A percentile compares a stretch with the other conserved stretches of the same genome.
These are phyloP conservation scores for Suillus subalutaceus DNA, from an alignment of 768 basidiomycete genomes.

Conservation along the genomic window DNA sequence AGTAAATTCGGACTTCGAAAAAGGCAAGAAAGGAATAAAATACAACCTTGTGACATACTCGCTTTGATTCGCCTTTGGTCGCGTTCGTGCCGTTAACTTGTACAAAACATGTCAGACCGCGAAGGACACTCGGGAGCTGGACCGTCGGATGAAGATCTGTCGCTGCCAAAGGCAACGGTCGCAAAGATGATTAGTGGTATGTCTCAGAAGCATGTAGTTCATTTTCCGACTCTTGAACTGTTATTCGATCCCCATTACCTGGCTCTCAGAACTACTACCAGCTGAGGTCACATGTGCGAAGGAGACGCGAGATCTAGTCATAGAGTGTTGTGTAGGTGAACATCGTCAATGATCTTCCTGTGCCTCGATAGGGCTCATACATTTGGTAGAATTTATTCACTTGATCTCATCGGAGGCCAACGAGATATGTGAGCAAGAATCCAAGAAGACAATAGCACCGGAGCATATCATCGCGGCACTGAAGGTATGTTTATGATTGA, in stretches of 20 bases:
- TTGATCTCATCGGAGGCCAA: constrained; percentile 97
- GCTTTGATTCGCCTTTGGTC: constrained; percentile 4
- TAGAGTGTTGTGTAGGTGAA: constrained; percentile 99
- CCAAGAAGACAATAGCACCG: constrained; percentile 98
- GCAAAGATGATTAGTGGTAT: constrained; percentile 94
- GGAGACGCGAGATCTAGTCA: constrained; percentile 95
- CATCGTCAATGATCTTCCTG: constrained; percentile 27
- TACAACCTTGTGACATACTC: constrained; percentile 17
- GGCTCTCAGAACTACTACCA: constrained; percentile 78
- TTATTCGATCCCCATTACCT: constrained; percentile 13
- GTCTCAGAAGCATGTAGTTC: constrained; percentile 13
- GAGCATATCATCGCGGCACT: constrained; percentile 94
- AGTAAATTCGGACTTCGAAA: constrained; percentile 44
- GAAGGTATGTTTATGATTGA: constrained; percentile 54
- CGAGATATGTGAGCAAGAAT: constrained; percentile 96
- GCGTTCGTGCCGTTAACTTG: constrained; percentile 42
- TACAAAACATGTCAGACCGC: constrained; percentile 79
- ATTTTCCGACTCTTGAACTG: constrained; percentile 10
- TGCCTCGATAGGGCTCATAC: constrained; percentile 19
- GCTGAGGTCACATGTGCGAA: constrained; percentile 88
- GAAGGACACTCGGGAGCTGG: constrained; percentile 73
- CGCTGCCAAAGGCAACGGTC: constrained; percentile 95
- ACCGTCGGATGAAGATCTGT: constrained; percentile 87
- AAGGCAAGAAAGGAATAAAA: constrained; percentile 19
- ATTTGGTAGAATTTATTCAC: constrained; percentile 87